These are phyloP conservation scores for Diutina catenulata DNA, from an alignment of 1,139 yeast genomes.

Conservation along the genomic window DNA sequence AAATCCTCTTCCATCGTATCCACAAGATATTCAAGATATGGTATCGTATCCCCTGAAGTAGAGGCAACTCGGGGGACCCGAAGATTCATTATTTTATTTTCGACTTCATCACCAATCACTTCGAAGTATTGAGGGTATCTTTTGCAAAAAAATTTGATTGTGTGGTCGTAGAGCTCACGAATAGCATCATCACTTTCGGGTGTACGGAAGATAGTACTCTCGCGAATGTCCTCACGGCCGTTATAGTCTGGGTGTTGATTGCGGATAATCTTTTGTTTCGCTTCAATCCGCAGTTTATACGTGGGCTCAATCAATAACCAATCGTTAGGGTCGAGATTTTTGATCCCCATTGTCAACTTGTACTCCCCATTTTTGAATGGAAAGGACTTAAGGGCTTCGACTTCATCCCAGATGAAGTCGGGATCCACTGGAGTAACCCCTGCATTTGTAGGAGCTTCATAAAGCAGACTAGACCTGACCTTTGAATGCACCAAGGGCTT, in stretches of 20 bases:
- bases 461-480: too few species aligned
- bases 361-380: slow-evolving; percentile 47
- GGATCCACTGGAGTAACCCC: slow-evolving; percentile 15
- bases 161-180: slow-evolving; percentile 42
- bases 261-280: slow-evolving; percentile 28
- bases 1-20: slow-evolving; percentile 59
- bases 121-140: slow-evolving; percentile 52
- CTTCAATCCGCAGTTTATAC: slow-evolving; percentile 33
- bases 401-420: slow-evolving; percentile 34
- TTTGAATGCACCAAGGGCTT: too few species aligned
- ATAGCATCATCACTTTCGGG: slow-evolving; percentile 38
- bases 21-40: slow-evolving; percentile 26
- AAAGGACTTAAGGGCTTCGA: slow-evolving; percentile 33
- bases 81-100: slow-evolving; percentile 32
- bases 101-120: slow-evolving; percentile 17
- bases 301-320: slow-evolving; percentile 61
- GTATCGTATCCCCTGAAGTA: slow-evolving; percentile 9
- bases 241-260: slow-evolving; percentile 28
- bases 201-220: slow-evolving; percentile 22
- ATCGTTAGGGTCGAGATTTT: slow-evolving; percentile 41
- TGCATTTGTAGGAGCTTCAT: too few species aligned
- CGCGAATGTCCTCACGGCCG: slow-evolving; percentile 15
- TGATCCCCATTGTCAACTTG: slow-evolving; percentile 60
- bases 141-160: slow-evolving; percentile 33
- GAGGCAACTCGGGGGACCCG: slow-evolving; percentile 22